Percentiles rank a stretch among this genome's conserved stretches.
Conservation (phyloP, 2,329 filamentous ascomycete genomes). For the Talaromyces sp. region DNA sequence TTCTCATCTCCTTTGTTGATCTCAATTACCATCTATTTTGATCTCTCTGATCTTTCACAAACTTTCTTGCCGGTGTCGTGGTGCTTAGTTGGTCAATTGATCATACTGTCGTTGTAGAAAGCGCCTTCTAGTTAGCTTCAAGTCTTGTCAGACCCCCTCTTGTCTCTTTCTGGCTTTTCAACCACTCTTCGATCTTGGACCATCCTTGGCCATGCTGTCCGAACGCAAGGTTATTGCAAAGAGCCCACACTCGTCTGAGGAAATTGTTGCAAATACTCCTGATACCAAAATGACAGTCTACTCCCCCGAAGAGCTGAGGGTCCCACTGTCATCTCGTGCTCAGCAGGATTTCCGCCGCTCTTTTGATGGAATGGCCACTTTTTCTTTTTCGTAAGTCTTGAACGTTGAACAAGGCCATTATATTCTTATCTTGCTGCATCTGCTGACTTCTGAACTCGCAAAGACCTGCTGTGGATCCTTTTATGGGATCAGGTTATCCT, state of each 20-base stretch:
- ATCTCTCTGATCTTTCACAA: slow-evolving; percentile 3
- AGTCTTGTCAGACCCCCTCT: background rate
- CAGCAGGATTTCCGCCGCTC: slow-evolving; percentile 1
- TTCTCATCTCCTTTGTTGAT: slow-evolving; percentile 7
- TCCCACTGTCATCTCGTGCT: slow-evolving; percentile 30
- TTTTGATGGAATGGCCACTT: slow-evolving; percentile 1
- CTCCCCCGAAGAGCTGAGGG: slow-evolving; percentile 57
- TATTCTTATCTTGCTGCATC: background rate
- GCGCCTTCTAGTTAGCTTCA: background rate
- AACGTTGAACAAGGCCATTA: background rate
- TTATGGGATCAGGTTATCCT: slow-evolving; percentile 24
- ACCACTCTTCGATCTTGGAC: background rate
- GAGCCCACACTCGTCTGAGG: slow-evolving; percentile 43
- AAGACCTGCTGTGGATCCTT: slow-evolving; percentile 30
- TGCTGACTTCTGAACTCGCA: background rate
- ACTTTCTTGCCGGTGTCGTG: background rate
- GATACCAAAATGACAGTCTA: slow-evolving; percentile 63
- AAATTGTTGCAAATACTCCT: slow-evolving; percentile 56
- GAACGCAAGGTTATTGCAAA: slow-evolving; percentile 23
- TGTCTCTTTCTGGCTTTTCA: slow-evolving; percentile 2
- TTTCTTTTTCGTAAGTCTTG: slow-evolving; percentile 14
- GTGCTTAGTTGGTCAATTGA: slow-evolving; percentile 6
- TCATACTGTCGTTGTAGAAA: background rate
- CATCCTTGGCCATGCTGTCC: slow-evolving; percentile 14
- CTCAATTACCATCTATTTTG: slow-evolving; percentile 8